A percentile compares a stretch with the other conserved stretches of the same genome.
These are phyloP conservation scores for Oxytropis ochrocephala DNA, from an alignment of 306 rosid species.

Conservation along the genomic window DNA sequence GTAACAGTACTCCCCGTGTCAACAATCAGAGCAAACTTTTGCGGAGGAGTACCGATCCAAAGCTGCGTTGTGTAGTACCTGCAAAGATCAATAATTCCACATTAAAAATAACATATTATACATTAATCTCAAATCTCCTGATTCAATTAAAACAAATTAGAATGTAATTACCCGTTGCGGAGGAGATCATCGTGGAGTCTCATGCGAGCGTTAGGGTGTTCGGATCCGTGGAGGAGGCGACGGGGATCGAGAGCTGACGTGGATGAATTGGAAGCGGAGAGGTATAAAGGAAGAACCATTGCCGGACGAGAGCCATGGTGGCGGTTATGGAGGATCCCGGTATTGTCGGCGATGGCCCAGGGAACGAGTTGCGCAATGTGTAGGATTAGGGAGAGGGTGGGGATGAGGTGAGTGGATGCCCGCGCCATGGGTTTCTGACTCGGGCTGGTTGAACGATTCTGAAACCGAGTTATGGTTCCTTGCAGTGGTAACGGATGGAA, in stretches of 20 bases:
- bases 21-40: constrained; percentile 82
- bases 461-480: constrained; percentile 19
- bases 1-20: constrained; percentile 98
- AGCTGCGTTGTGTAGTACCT: constrained; percentile 89
- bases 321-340: constrained; percentile 24
- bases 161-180: constrained; percentile 55
- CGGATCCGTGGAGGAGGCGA: constrained; percentile 67
- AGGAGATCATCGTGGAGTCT: constrained; percentile 93
- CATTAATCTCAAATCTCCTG: not conserved
- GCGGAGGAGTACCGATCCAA: constrained; percentile 97
- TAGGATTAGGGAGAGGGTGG: constrained; percentile 11
- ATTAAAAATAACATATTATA: not conserved
- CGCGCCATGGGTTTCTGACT: constrained; percentile 40
- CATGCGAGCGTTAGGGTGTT: constrained; percentile 79
- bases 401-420: constrained; percentile 22
- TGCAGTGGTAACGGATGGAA: constrained; percentile 12
- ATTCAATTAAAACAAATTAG: not conserved
- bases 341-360: constrained; percentile 16
- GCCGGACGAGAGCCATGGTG: constrained; percentile 40
- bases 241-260: constrained; percentile 32
- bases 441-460: constrained; percentile 17
- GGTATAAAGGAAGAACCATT: constrained; percentile 72
- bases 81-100: constrained; percentile 5
- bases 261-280: constrained; percentile 42
- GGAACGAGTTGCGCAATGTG: not conserved